Evolutionary conservation across 352 stramenopile genomes (phyloP), one percentile per base, ranked within the genome.

Genomic region (Phytophthora syringae): DNA sequence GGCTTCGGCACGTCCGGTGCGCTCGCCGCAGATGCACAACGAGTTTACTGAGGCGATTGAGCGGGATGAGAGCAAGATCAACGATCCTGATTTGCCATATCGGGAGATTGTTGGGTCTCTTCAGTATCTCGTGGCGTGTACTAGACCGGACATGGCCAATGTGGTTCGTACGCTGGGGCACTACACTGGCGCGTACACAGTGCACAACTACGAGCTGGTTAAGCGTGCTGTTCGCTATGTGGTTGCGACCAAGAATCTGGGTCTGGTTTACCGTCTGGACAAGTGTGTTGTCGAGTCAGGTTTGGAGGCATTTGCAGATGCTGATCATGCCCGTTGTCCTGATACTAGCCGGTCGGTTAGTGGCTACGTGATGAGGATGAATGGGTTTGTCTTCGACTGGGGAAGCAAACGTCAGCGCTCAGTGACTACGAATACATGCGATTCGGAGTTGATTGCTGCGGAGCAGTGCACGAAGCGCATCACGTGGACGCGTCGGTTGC

Each of bases 281-380:
- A n/a, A n/a, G n/a, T n/a, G n/a, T n/a, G n/a, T n/a, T n/a, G n/a
- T n/a, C n/a, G n/a, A n/a, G n/a, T n/a, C n/a, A n/a, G n/a, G n/a
- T n/a, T n/a, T n/a, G n/a, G n/a, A n/a, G n/a, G n/a, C n/a, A n/a
- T n/a, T 10, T 51, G 13, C n/a, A 6, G 52, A 51, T 24, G 25
- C 25, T 11, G 55, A 55, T 25, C 55, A 63, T 25, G 34, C 34
- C 2, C 55, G 49, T 22, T 49, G 21, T 32, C 22, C 32, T 11
- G 55, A 49, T 49, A 56, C 34, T 2, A 63, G 55, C 24, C 55
- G 55, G 5, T 63, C 55, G 7, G 18, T 50, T 12, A 50, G 43
- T 5, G 43, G 22, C 2, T 55, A 63, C 36, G 5, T 55, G 21
- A 3, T 56, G 9, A 28, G 7, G 7, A 30, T 55, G 22, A 63